These are phyloP conservation scores for Pseudogymnoascus sp. DNA, from an alignment of 2,329 filamentous ascomycete species.

Conservation along the genomic window DNA sequence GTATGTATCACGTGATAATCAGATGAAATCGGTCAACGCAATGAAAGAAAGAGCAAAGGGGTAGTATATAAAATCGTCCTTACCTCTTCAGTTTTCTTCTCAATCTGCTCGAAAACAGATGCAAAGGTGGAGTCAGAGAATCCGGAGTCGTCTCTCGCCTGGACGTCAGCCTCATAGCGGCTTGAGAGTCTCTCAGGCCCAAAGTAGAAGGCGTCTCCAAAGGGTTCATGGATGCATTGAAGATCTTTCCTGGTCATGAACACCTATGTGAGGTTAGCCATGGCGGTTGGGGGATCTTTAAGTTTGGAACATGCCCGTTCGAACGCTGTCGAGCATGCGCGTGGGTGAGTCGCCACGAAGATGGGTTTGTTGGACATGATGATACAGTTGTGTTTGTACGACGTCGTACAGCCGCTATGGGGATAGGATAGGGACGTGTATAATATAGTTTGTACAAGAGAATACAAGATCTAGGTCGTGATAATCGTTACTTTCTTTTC, in stretches of 20 bases:
- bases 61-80: slow-evolving; percentile 27
- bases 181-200: slow-evolving; percentile 79
- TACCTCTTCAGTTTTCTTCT: slow-evolving; percentile 59
- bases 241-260: slow-evolving; percentile 93
- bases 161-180: slow-evolving; percentile 65
- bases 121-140: slow-evolving; percentile 64
- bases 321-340: slow-evolving; percentile 94
- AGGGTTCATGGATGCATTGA: slow-evolving; percentile 86
- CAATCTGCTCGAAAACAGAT: slow-evolving; percentile 69
- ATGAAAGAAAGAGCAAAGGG: background rate
- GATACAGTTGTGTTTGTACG: slow-evolving; percentile 10
- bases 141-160: slow-evolving; percentile 50
- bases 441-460: background rate
- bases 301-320: slow-evolving; percentile 60
- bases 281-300: background rate
- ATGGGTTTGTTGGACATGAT: slow-evolving; percentile 72
- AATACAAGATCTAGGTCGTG: background rate
- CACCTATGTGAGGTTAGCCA: slow-evolving; percentile 48
- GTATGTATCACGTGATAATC: background rate
- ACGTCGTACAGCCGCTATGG: background rate
- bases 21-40: background rate
- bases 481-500: background rate
- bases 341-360: slow-evolving; percentile 88
- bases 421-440: background rate
- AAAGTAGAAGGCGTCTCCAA: slow-evolving; percentile 94